phyloP scores from a whole-genome alignment of 805 yeast species.

The Pichia gijzeniarum region DNA sequence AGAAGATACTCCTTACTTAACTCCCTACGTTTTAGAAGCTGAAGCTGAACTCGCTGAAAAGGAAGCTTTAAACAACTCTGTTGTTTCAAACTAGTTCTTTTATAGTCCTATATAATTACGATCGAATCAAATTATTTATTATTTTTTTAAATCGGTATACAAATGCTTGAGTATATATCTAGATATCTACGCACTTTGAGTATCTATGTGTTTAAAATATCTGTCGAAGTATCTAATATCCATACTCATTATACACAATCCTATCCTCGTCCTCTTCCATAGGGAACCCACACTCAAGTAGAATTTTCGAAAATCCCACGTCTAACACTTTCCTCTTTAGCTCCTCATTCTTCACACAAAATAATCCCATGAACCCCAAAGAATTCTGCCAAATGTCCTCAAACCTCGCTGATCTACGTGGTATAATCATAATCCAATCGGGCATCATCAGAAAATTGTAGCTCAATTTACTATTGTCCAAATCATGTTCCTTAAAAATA shows the following conservation, averaged over 20 bases:
- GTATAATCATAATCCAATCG: slow-evolving; percentile 81
- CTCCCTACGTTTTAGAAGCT: slow-evolving; percentile 88
- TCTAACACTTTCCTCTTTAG: slow-evolving; percentile 40
- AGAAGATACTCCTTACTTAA: slow-evolving; percentile 75
- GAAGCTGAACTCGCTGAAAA: slow-evolving; percentile 89
- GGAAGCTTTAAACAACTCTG: slow-evolving; percentile 78
- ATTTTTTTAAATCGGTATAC: background rate
- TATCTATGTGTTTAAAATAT: background rate
- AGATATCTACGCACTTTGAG: too few relatives aligned
- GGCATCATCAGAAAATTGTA: slow-evolving; percentile 80
- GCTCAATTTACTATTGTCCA: slow-evolving; percentile 41
- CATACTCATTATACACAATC: slow-evolving; percentile 53
- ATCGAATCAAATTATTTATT: too few relatives aligned
- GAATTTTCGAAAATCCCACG: slow-evolving; percentile 46
- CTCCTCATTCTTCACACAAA: slow-evolving; percentile 66
- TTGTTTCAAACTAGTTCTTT: slow-evolving; percentile 15
- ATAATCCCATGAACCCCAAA: slow-evolving; percentile 71
- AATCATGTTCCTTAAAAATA: slow-evolving; percentile 47
- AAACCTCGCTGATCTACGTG: slow-evolving; percentile 57
- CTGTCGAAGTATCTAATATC: slow-evolving; percentile 35
- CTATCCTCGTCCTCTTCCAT: slow-evolving; percentile 42
- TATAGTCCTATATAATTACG: background rate
- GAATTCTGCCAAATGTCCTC: slow-evolving; percentile 65
- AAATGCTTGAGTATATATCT: too few relatives aligned
- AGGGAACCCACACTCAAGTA: slow-evolving; percentile 62